Evolutionary conservation across 768 basidiomycete species (phyloP), one percentile per base, ranked within the genome.

Genomic region (Pleurotus cornucopiae): DNA sequence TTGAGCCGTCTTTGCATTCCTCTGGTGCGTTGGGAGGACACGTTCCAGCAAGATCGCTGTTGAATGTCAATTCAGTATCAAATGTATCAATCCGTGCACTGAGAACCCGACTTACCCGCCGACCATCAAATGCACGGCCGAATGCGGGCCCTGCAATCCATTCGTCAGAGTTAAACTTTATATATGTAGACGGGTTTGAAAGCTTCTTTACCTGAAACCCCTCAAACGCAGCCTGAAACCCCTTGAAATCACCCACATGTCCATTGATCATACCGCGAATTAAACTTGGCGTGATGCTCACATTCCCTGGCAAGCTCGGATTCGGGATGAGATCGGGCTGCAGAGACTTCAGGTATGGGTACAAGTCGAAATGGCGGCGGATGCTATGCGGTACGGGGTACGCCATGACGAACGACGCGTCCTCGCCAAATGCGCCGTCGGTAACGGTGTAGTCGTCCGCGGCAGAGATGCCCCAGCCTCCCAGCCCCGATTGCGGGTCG

Each of bases 321-420:
- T 70, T 56, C 14, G 63, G 56, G 34, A 64, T 59, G 41, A 63
- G 44, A 7, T 55, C 16, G 26, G 61, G 56, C 13, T 57, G 26
- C 11, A 58, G 55, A 9, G 13, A 48, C 43, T 45, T 61, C 51
- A 48, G 48, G 44, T 54, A 72, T n/a, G 73, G 71, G 53, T 64
- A 65, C 6, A 68, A 64, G 1, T 67, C 69, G 62, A 64, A 74
- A 48, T 67, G 69, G 6, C 72, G 64, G 16, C 72, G 67, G 25
- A 72, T 20, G 21, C 47, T 61, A 59, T 73, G 71, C 30, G 67
- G 65, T 16, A 59, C 59, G 12, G 72, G 72, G 45, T 73, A 73
- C 9, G 70, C 59, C 11, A 68, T 57, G 11, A 57, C 49, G 68
- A 90, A 91, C 6, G 79, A 79, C 2, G 76, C 90, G 9, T 78